Conservation (phyloP, 768 basidiomycete genomes). For the Favolaschia claudopus region DNA sequence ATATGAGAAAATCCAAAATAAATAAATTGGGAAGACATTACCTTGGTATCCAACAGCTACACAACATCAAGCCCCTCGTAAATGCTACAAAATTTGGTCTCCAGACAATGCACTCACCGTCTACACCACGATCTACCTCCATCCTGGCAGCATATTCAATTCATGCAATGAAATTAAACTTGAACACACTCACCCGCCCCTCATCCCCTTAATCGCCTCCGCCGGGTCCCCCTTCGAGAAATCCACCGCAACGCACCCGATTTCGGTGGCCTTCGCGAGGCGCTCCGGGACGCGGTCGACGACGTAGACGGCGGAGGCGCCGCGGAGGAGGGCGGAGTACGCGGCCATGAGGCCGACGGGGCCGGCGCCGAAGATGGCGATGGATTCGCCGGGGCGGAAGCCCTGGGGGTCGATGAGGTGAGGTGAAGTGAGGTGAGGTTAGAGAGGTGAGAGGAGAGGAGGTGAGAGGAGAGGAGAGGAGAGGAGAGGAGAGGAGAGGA, state of each 20-base stretch:
- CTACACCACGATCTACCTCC: constrained; percentile 61
- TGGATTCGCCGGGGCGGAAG: constrained; percentile 58
- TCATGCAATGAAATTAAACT: neutral
- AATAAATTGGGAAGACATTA: neutral
- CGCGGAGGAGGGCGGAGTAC: constrained; percentile 58
- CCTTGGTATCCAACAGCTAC: constrained; percentile 60
- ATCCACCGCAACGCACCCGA: constrained; percentile 59
- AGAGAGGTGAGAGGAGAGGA: too few species aligned
- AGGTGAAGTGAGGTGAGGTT: neutral
- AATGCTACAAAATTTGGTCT: neutral
- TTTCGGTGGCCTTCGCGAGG: constrained; percentile 57
- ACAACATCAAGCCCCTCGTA: neutral
- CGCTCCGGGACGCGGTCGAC: constrained; percentile 65
- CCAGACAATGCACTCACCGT: constrained; percentile 42
- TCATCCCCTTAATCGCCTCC: constrained; percentile 51
- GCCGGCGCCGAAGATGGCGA: constrained; percentile 62
- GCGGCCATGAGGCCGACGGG: constrained; percentile 66
- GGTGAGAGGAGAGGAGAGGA: neutral
- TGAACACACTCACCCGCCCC: constrained; percentile 47
- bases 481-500: too few species aligned
- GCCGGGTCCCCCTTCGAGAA: constrained; percentile 57
- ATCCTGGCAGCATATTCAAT: constrained; percentile 32
- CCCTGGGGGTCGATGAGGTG: constrained; percentile 40
- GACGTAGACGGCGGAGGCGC: constrained; percentile 60
- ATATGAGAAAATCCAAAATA: neutral